phyloP scores from a whole-genome alignment of 352 stramenopile species.

The Phytophthora podocarpi region DNA sequence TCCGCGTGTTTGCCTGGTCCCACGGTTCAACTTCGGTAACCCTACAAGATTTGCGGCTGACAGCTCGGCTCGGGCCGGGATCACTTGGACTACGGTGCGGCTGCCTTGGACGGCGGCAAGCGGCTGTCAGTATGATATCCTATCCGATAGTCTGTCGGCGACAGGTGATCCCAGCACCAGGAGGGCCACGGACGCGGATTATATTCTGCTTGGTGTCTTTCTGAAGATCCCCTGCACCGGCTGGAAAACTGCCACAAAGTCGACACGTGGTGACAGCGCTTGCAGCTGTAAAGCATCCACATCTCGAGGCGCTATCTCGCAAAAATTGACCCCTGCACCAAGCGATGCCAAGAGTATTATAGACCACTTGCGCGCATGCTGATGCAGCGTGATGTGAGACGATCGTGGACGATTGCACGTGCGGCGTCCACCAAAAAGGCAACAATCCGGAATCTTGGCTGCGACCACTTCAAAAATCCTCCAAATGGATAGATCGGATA shows the following conservation, averaged over 20 bases:
- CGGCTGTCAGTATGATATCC: too few species aligned
- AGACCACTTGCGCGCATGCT: neutral
- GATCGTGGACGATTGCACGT: conserved; percentile 18
- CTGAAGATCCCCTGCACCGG: conserved; percentile 14
- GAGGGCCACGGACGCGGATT: too few species aligned
- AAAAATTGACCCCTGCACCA: neutral
- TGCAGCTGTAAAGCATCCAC: conserved; percentile 7
- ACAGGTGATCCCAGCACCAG: neutral
- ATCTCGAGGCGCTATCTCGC: conserved; percentile 1
- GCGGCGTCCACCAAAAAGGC: conserved; percentile 1
- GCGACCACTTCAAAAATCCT: conserved; percentile 28
- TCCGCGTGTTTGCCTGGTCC: conserved; percentile 16
- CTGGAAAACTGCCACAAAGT: too few species aligned
- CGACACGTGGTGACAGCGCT: conserved; percentile 6
- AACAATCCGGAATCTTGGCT: conserved; percentile 10
- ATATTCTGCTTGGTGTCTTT: conserved; percentile 23
- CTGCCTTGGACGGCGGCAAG: too few species aligned
- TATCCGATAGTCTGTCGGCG: neutral
- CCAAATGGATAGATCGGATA: conserved; percentile 15
- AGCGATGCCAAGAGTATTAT: neutral
- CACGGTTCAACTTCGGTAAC: conserved; percentile 8
- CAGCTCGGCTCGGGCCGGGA: too few species aligned
- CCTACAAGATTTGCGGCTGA: conserved; percentile 13
- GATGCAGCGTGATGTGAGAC: conserved; percentile 9
- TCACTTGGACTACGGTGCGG: too few species aligned